phyloP scores from a whole-genome alignment of 2,329 filamentous ascomycete species.

The Colletotrichum melonis region DNA sequence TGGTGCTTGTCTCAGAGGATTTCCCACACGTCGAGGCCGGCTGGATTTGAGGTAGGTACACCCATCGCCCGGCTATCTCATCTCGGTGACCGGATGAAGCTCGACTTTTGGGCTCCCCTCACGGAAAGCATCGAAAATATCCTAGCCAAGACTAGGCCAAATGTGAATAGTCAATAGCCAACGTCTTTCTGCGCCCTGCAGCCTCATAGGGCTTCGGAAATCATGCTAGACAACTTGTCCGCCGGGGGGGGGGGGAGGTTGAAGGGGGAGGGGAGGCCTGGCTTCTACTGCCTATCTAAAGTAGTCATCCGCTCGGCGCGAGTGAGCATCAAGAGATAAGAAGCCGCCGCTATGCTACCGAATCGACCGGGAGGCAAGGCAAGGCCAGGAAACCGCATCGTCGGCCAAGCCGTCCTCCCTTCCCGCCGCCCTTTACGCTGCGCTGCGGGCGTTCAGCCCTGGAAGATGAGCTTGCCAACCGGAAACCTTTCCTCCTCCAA shows the following conservation, averaged over 20 bases:
- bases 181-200: neutral
- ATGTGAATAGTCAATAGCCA: neutral
- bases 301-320: neutral
- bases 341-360: conserved; percentile 21
- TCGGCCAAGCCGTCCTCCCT: conserved; percentile 14
- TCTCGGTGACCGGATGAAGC: neutral
- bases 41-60: neutral
- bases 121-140: neutral
- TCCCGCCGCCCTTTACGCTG: neutral
- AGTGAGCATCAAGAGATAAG: conserved; percentile 20
- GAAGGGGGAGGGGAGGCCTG: no score
- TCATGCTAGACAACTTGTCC: neutral
- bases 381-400: neutral
- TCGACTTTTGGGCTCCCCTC: neutral
- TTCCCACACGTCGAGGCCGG: neutral
- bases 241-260: no score
- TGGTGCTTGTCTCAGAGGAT: neutral
- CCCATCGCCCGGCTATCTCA: neutral
- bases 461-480: neutral
- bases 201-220: neutral
- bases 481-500: neutral
- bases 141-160: neutral
- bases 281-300: neutral
- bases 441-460: conserved; percentile 34
- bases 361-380: neutral